A percentile compares a stretch with the other conserved stretches of the same genome.
Evolutionary conservation across 2,329 filamentous ascomycete species (phyloP).

Genomic region (Neonectria faginata): DNA sequence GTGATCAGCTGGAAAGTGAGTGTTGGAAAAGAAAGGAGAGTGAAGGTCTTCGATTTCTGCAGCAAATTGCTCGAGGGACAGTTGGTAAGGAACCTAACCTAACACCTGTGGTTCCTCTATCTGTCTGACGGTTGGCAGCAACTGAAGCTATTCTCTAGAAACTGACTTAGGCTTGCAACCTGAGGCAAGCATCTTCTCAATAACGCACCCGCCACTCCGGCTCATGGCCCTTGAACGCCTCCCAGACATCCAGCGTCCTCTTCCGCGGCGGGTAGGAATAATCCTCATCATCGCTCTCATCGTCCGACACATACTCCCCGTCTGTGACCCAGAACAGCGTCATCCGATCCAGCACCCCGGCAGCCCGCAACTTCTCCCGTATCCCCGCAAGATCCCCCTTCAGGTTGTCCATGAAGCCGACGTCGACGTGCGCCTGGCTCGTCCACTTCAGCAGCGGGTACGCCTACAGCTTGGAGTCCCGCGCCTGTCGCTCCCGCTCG

Average conservation of each 20-base stretch:
- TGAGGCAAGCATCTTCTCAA: background rate
- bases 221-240: background rate
- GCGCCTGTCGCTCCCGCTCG: background rate
- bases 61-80: background rate
- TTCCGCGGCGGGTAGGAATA: background rate
- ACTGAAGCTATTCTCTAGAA: background rate
- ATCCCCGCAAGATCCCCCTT: background rate
- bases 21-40: background rate
- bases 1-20: too few relatives aligned
- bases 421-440: background rate
- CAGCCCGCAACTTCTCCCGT: background rate
- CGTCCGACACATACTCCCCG: background rate
- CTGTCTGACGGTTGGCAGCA: background rate
- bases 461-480: background rate
- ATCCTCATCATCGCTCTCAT: background rate
- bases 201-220: background rate
- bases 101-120: background rate
- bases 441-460: constrained; percentile 1
- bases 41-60: background rate
- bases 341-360: background rate
- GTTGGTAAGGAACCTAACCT: background rate
- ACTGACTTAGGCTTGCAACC: background rate
- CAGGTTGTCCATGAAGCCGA: background rate
- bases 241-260: background rate
- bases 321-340: background rate